These are phyloP conservation scores for Aspergillus novoparasiticus DNA, from an alignment of 2,329 filamentous ascomycete genomes.

Conservation along the genomic window DNA sequence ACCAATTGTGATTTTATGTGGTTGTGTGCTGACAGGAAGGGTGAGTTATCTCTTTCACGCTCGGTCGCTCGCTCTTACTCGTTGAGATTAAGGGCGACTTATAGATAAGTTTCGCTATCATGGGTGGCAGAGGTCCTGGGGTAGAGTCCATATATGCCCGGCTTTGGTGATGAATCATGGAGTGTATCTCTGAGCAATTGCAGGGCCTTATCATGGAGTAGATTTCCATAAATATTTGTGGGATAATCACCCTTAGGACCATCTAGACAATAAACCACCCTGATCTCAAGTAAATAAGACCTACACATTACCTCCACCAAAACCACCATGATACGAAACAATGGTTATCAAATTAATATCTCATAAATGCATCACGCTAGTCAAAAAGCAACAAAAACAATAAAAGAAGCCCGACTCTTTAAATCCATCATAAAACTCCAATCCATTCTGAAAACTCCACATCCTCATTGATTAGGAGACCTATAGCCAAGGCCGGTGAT, in stretches of 20 bases:
- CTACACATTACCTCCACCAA: too few species aligned
- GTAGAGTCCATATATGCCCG: neutral
- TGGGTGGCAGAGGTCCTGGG: neutral
- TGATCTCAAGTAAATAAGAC: too few species aligned
- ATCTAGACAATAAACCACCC: too few species aligned
- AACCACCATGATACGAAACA: neutral
- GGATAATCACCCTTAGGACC: too few species aligned
- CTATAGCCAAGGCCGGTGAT: neutral
- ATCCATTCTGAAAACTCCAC: neutral
- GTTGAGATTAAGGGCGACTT: neutral
- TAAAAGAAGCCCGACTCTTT: neutral
- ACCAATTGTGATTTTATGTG: too few species aligned
- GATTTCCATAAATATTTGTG: too few species aligned
- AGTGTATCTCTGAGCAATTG: too few species aligned
- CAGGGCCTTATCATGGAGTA: too few species aligned
- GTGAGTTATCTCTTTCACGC: neutral
- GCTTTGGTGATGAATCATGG: too few species aligned
- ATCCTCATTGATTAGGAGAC: neutral
- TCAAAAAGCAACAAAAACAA: neutral
- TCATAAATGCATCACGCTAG: neutral
- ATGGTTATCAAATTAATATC: neutral
- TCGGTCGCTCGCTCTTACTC: too few species aligned
- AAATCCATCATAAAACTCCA: neutral
- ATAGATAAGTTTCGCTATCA: neutral
- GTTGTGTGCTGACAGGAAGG: too few species aligned